Percentiles rank a stretch among this genome's conserved stretches.
These are phyloP conservation scores for Trichophyton mentagrophytes DNA, from an alignment of 2,329 filamentous ascomycete species.

Conservation along the genomic window DNA sequence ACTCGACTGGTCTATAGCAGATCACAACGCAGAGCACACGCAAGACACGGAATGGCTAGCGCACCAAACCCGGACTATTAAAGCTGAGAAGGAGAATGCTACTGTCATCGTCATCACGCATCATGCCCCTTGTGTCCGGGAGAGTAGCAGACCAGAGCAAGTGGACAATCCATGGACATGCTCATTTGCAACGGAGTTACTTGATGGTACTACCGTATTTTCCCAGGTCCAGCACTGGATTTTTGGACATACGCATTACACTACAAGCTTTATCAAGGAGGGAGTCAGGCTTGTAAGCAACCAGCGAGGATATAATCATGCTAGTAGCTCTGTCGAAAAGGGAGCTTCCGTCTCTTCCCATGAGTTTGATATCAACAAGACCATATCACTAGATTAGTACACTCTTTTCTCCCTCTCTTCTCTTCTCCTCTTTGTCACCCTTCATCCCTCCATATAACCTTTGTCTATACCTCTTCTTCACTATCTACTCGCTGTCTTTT, in stretches of 20 bases:
- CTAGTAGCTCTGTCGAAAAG: background rate
- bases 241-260: slow-evolving; percentile 32
- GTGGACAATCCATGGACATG: slow-evolving; percentile 34
- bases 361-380: background rate
- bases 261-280: slow-evolving; percentile 24
- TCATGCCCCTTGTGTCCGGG: slow-evolving; percentile 38
- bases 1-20: slow-evolving; percentile 35
- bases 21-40: slow-evolving; percentile 38
- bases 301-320: slow-evolving; percentile 25
- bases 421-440: background rate
- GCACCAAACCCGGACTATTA: slow-evolving; percentile 19
- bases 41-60: slow-evolving; percentile 40
- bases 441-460: background rate
- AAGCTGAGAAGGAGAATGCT: slow-evolving; percentile 5
- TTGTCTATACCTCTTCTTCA: background rate
- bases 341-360: no score
- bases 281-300: slow-evolving; percentile 28
- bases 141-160: slow-evolving; percentile 20
- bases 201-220: slow-evolving; percentile 25
- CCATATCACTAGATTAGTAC: background rate
- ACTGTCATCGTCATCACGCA: slow-evolving; percentile 25
- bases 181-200: slow-evolving; percentile 28
- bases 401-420: background rate
- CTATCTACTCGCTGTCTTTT: background rate
- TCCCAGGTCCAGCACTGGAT: slow-evolving; percentile 27